A percentile compares a stretch with the other conserved stretches of the same genome.
Conservation (phyloP, 192 early-diverging fungal species). For the Coemansia sp. region DNA sequence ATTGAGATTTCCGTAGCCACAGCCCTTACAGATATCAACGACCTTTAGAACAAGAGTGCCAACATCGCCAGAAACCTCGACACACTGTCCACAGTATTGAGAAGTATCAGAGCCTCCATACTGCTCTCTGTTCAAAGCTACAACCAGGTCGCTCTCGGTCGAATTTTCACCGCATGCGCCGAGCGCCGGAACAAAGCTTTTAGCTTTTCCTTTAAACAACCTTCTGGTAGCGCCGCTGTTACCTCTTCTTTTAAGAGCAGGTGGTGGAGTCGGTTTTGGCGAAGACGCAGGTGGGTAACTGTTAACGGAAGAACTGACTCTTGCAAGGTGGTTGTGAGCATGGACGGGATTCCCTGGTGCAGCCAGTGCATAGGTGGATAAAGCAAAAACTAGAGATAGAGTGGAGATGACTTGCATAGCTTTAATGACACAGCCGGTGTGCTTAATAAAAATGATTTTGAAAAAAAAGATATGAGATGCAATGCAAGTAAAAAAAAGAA, state of each 20-base stretch:
- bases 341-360: not conserved
- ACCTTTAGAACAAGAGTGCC: conserved; percentile 53
- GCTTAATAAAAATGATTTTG: not conserved
- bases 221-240: not conserved
- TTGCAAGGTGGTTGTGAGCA: not conserved
- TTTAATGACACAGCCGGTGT: not conserved
- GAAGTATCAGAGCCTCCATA: conserved; percentile 45
- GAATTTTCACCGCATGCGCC: conserved; percentile 27
- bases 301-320: not conserved
- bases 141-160: conserved; percentile 23
- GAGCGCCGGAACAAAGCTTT: conserved; percentile 18
- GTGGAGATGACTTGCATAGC: not conserved
- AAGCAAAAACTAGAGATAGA: not conserved
- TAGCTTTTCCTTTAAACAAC: conserved; percentile 19
- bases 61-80: conserved; percentile 46
- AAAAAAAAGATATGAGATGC: too few relatives aligned
- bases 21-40: conserved; percentile 56
- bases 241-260: not conserved
- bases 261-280: not conserved
- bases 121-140: conserved; percentile 51
- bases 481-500: not conserved
- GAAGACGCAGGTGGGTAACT: not conserved
- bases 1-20: conserved; percentile 47
- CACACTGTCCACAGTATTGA: conserved; percentile 45
- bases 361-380: not conserved